Evolutionary conservation across 225 moss, liverwort and hornwort species (phyloP).

Genomic region (Bryum argenteum): DNA sequence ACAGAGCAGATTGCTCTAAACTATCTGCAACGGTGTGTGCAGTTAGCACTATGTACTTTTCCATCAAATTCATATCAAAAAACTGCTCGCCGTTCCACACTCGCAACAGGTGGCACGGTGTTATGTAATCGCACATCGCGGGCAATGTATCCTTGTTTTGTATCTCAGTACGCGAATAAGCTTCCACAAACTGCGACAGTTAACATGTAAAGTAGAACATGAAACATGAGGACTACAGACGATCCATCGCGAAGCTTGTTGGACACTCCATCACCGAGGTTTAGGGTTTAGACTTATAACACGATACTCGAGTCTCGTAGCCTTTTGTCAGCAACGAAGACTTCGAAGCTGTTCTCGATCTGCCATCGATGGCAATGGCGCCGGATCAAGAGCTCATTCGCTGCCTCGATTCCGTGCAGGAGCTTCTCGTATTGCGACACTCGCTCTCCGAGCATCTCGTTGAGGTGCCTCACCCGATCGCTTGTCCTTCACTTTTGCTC

Average conservation of each 20-base stretch:
- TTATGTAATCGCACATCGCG: not conserved
- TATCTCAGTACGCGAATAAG: not conserved
- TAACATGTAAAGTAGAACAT: not conserved
- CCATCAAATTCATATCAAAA: conserved; percentile 1
- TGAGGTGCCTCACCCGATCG: conserved; percentile 37
- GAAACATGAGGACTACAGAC: not conserved
- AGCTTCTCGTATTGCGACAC: conserved; percentile 42
- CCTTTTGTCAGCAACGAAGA: not conserved
- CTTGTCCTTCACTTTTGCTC: not conserved
- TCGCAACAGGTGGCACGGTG: not conserved
- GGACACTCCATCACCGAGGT: conserved; percentile 9
- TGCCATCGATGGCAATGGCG: conserved; percentile 21
- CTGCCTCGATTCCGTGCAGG: conserved; percentile 58
- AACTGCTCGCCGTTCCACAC: too few relatives aligned
- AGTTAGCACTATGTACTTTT: not conserved
- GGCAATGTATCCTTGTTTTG: not conserved
- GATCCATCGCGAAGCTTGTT: conserved; percentile 12
- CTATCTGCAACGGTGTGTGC: not conserved
- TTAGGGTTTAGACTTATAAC: conserved; percentile 13
- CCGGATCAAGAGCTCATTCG: conserved; percentile 45
- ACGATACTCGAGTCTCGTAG: not conserved
- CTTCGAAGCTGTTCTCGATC: not conserved
- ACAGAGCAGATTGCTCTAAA: conserved; percentile 30
- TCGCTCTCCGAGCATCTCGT: conserved; percentile 50
- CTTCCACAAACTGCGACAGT: not conserved